Conservation (phyloP, 306 rosid genomes). For the Lathyrus sativus region DNA sequence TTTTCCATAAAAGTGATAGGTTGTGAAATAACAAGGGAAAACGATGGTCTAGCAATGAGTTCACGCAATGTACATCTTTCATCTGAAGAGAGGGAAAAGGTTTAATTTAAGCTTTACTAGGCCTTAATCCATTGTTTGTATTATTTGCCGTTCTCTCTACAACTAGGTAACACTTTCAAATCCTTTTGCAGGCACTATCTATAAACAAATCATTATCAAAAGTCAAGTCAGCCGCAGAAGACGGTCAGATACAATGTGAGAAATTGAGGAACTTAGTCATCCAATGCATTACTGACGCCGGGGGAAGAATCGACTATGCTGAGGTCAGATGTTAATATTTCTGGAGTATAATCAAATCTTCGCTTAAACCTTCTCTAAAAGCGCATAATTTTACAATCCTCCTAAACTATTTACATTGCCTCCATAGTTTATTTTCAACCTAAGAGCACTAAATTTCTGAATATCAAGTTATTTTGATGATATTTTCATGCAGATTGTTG, state of each 20-base stretch:
- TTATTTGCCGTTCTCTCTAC: conserved; percentile 19
- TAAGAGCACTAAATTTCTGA: background rate
- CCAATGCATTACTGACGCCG: too few relatives aligned
- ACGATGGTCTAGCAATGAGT: conserved; percentile 91
- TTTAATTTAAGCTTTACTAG: conserved; percentile 26
- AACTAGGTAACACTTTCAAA: conserved; percentile 25
- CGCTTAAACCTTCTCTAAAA: too few relatives aligned
- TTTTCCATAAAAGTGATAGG: conserved; percentile 72
- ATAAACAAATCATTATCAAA: conserved; percentile 68
- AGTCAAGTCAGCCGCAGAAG: conserved; percentile 66
- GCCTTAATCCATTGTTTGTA: conserved; percentile 7
- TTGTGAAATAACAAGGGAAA: conserved; percentile 65
- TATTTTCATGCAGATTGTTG: conserved; percentile 62
- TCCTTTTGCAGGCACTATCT: conserved; percentile 66
- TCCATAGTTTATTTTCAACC: background rate
- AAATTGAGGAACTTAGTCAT: too few relatives aligned
- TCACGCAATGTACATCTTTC: conserved; percentile 88
- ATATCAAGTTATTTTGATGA: conserved; percentile 13
- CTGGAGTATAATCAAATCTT: too few relatives aligned
- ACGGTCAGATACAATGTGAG: too few relatives aligned
- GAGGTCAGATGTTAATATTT: too few relatives aligned
- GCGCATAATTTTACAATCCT: too few relatives aligned
- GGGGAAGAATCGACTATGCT: too few relatives aligned
- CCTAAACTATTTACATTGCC: too few relatives aligned
- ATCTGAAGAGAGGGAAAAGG: conserved; percentile 76